phyloP scores from a whole-genome alignment of 768 basidiomycete species.

The Pleurotus giganteus region DNA sequence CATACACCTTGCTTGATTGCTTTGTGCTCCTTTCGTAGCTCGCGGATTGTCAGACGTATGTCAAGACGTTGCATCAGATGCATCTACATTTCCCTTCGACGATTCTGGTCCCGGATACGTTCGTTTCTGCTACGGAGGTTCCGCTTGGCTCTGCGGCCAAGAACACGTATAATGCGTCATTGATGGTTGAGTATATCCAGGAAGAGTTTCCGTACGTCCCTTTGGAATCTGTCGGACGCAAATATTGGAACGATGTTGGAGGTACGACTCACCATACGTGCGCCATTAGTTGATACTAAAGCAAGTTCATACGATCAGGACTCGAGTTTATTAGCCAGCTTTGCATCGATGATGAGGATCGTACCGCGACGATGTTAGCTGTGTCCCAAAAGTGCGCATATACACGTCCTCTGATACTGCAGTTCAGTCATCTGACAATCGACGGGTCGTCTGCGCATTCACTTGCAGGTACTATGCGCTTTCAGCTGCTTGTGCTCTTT shows the following conservation, averaged over 20 bases:
- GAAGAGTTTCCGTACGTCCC: slow-evolving; percentile 71
- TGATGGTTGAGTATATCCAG: slow-evolving; percentile 69
- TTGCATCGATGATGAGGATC: slow-evolving; percentile 77
- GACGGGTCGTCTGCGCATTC: too few relatives aligned
- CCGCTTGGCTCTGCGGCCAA: slow-evolving; percentile 42
- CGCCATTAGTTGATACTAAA: not conserved
- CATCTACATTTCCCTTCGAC: slow-evolving; percentile 69
- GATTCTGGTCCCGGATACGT: slow-evolving; percentile 82
- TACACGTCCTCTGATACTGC: slow-evolving; percentile 13
- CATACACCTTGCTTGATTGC: not conserved
- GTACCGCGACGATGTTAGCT: slow-evolving; percentile 76
- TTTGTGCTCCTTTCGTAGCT: slow-evolving; percentile 43
- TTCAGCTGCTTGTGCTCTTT: slow-evolving; percentile 81
- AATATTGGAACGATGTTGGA: slow-evolving; percentile 83
- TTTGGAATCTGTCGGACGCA: slow-evolving; percentile 70
- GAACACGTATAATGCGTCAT: slow-evolving; percentile 45
- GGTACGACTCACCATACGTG: slow-evolving; percentile 39
- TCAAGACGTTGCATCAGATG: slow-evolving; percentile 86
- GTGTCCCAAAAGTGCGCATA: slow-evolving; percentile 74
- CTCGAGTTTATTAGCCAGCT: slow-evolving; percentile 78
- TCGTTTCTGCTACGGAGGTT: slow-evolving; percentile 57
- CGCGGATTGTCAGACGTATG: slow-evolving; percentile 84
- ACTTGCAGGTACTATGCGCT: slow-evolving; percentile 91
- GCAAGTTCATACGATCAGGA: slow-evolving; percentile 48
- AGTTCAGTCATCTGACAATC: slow-evolving; percentile 1